These are phyloP conservation scores for Calonectria henricotiae DNA, from an alignment of 2,329 filamentous ascomycete genomes.

Conservation along the genomic window DNA sequence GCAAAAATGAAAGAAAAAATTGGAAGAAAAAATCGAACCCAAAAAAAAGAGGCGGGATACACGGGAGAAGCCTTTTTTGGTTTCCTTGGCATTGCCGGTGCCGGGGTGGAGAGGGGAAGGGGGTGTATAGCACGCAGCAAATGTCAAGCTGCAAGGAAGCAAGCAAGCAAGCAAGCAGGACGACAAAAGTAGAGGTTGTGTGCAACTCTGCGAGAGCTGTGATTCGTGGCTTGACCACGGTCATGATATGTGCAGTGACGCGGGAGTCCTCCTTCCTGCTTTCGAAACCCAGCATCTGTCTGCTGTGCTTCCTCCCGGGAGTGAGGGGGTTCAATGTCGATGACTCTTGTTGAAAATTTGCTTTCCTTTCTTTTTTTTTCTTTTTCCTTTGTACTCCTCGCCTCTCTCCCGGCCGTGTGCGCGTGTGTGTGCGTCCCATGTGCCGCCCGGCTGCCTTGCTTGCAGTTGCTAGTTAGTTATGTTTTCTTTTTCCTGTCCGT, in stretches of 20 bases:
- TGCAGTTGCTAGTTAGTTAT: conserved; percentile 21
- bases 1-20: background rate
- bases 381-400: background rate
- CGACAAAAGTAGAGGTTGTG: conserved; percentile 4
- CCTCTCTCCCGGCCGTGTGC: conserved; percentile 8
- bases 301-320: background rate
- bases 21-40: background rate
- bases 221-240: conserved; percentile 18
- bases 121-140: conserved; percentile 7
- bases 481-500: conserved; percentile 33
- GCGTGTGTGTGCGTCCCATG: conserved; percentile 14
- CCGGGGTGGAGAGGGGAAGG: conserved; percentile 15
- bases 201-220: conserved; percentile 20
- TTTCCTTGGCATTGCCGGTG: conserved; percentile 25
- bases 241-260: conserved; percentile 10
- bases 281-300: conserved; percentile 1
- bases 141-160: conserved; percentile 26
- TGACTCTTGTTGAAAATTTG: background rate
- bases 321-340: background rate
- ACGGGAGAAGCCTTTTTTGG: conserved; percentile 27
- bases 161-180: background rate
- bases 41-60: conserved; percentile 11
- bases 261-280: conserved; percentile 12
- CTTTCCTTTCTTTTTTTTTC: background rate
- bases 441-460: conserved; percentile 21